Evolutionary conservation across 495 filamentous ascomycete species (phyloP), one percentile per base, ranked within the genome.

Genomic region (Saxophila tyrrhenica): DNA sequence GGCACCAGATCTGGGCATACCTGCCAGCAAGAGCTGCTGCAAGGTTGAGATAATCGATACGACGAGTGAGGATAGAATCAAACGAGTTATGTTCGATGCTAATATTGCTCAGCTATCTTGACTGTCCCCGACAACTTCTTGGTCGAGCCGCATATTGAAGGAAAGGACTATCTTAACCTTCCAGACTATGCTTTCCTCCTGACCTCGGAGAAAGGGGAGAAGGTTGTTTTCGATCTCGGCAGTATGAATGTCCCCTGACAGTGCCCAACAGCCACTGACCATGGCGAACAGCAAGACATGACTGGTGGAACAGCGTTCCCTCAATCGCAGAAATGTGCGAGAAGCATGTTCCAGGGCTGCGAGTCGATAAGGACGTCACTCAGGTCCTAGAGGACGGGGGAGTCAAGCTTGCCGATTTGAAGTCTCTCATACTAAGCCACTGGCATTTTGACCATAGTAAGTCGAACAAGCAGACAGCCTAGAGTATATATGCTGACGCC

Each of bases 261-360:
- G 29, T 35, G 29, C 13, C 29, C 7, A 35, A 35, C 13, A 35
- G 29, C 13, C 29, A 35, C 29, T 35, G 29, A 35, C n/a, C n/a
- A n/a, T n/a, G n/a, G n/a, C n/a, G n/a, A n/a, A n/a, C n/a, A n/a
- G n/a, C n/a, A n/a, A n/a, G n/a, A n/a, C n/a, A n/a, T n/a, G n/a
- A n/a, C n/a, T n/a, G n/a, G n/a, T n/a, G n/a, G n/a, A n/a, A n/a
- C n/a, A n/a, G n/a, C n/a, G 3, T 42, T 24, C 57, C 43, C 11
- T 17, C 7, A 17, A 50, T 22, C 21, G 47, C 15, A n/a, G 50
- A 32, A 1, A 25, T 16, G 11, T 54, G 55, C 38, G 1, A 42
- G 15, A 49, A 60, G 1, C 73, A 73, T 1, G 65, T 71, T 1
- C 72, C 72, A 47, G 65, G 72, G 29, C 81, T 0, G 64, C 58